phyloP scores from a whole-genome alignment of 805 yeast species.

The Candida chauliodis region DNA sequence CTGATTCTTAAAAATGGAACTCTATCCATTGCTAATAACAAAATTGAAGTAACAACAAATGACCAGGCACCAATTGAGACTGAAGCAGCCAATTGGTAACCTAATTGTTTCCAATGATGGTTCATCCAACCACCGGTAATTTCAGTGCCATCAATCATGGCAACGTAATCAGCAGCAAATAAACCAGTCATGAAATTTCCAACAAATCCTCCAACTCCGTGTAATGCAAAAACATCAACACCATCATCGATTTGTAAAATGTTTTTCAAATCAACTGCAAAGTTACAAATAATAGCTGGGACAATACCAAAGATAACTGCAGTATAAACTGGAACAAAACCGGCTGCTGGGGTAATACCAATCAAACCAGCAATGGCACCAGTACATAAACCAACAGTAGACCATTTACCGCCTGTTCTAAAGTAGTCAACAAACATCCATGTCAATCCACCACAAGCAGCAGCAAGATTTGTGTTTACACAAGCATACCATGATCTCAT shows the following conservation, averaged over 20 bases:
- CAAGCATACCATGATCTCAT: constrained; percentile 94
- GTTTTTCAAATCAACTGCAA: constrained; percentile 77
- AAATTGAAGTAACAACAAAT: constrained; percentile 64
- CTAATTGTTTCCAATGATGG: constrained; percentile 78
- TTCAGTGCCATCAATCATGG: constrained; percentile 72
- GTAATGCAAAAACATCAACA: constrained; percentile 89
- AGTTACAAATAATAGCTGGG: constrained; percentile 75
- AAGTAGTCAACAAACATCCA: constrained; percentile 92
- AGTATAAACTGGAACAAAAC: constrained; percentile 89
- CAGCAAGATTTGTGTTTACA: constrained; percentile 91
- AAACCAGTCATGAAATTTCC: constrained; percentile 87
- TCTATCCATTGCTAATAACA: constrained; percentile 64
- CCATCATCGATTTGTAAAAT: constrained; percentile 84
- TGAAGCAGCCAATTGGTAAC: constrained; percentile 82
- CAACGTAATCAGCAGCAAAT: constrained; percentile 87
- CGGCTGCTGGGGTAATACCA: constrained; percentile 96
- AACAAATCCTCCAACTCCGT: constrained; percentile 88
- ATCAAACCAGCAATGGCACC: constrained; percentile 94
- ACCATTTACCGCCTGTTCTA: constrained; percentile 85
- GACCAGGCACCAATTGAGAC: constrained; percentile 73
- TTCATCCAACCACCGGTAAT: constrained; percentile 87
- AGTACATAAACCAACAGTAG: constrained; percentile 89
- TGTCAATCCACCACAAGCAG: constrained; percentile 86
- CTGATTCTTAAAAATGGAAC: constrained; percentile 81
- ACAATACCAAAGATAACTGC: constrained; percentile 80